These are phyloP conservation scores for Colletotrichum ledebouriae DNA, from an alignment of 2,329 filamentous ascomycete species.

Conservation along the genomic window DNA sequence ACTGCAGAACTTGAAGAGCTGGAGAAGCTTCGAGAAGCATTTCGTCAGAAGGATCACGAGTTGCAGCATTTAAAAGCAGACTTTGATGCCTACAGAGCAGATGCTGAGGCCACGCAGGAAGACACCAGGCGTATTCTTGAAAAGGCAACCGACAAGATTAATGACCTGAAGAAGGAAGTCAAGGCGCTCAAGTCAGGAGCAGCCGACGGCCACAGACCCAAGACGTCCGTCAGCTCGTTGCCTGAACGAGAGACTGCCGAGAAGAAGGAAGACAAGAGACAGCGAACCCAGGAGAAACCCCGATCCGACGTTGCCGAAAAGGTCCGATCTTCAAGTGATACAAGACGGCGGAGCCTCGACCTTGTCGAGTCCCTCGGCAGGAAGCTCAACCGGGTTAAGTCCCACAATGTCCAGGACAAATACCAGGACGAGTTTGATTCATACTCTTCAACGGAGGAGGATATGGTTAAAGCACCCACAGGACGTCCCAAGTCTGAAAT, in stretches of 20 bases:
- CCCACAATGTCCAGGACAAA: constrained; percentile 52
- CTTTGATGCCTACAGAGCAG: constrained; percentile 66
- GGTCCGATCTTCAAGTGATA: constrained; percentile 20
- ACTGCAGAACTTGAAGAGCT: constrained; percentile 42
- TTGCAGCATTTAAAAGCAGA: constrained; percentile 64
- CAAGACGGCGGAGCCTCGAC: constrained; percentile 48
- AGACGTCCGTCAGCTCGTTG: constrained; percentile 7
- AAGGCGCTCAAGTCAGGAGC: constrained; percentile 56
- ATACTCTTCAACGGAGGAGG: constrained; percentile 33
- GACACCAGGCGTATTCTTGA: constrained; percentile 69
- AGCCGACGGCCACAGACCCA: constrained; percentile 32
- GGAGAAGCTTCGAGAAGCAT: constrained; percentile 54
- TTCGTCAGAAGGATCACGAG: constrained; percentile 62
- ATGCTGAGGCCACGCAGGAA: constrained; percentile 65
- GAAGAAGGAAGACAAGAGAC: constrained; percentile 12
- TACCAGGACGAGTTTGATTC: constrained; percentile 50
- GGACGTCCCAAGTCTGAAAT: constrained; percentile 37
- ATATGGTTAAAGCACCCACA: constrained; percentile 2
- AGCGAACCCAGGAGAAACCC: constrained; percentile 22
- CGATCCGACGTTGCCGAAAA: constrained; percentile 34
- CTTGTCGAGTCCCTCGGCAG: constrained; percentile 40
- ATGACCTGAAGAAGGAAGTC: constrained; percentile 67
- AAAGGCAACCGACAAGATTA: constrained; percentile 69
- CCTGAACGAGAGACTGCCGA: constrained; percentile 25
- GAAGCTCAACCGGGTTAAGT: constrained; percentile 43